A percentile compares a stretch with the other conserved stretches of the same genome.
Evolutionary conservation across 2,329 filamentous ascomycete species (phyloP).

Genomic region (Colletotrichum sp.): DNA sequence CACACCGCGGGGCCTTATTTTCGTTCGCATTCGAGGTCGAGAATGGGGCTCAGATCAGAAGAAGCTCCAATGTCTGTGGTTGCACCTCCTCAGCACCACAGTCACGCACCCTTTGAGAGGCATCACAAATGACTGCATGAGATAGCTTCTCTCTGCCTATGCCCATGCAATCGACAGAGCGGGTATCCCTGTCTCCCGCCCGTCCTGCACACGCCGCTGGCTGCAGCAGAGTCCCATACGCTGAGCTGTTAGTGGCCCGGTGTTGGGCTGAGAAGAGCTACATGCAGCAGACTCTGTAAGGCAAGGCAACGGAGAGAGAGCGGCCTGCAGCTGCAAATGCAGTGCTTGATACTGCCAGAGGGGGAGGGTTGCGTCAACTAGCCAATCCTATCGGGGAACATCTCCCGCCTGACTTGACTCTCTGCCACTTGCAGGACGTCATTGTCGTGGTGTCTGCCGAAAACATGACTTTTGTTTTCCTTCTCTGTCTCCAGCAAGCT

Average conservation of each 20-base stretch:
- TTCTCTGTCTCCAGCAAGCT: background rate
- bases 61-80: background rate
- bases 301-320: background rate
- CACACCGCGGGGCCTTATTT: background rate
- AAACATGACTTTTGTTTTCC: background rate
- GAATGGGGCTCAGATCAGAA: background rate
- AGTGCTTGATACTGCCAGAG: background rate
- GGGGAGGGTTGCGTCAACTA: conserved; percentile 3
- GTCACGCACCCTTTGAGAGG: background rate
- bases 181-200: conserved; percentile 14
- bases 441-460: conserved; percentile 8
- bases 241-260: conserved; percentile 9
- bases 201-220: conserved; percentile 11
- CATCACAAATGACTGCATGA: conserved; percentile 9
- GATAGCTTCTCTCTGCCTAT: background rate
- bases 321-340: conserved; percentile 17
- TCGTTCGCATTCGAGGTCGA: conserved; percentile 19
- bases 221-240: background rate
- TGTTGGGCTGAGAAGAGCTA: conserved; percentile 14
- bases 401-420: conserved; percentile 17
- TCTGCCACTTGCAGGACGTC: conserved; percentile 20
- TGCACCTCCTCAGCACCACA: background rate
- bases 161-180: conserved; percentile 7
- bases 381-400: conserved; percentile 12
- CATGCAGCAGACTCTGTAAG: background rate